phyloP scores from a whole-genome alignment of 2,329 filamentous ascomycete species.

The Trichoderma atroviride region DNA sequence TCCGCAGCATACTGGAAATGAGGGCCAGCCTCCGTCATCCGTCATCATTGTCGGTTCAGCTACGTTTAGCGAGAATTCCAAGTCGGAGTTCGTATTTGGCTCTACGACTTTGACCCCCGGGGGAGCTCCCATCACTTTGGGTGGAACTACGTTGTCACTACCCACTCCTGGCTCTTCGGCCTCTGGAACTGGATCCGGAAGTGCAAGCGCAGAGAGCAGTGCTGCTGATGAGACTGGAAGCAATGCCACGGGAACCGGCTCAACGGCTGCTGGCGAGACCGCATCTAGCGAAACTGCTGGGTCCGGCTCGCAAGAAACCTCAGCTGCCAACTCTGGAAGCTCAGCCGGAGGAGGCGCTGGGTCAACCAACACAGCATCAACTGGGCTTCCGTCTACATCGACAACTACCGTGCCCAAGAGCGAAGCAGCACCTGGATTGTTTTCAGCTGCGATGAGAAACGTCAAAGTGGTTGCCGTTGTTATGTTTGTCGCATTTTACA shows the following conservation, averaged over 20 bases:
- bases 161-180: constrained; percentile 9
- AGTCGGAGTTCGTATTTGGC: constrained; percentile 17
- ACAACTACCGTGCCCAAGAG: neutral
- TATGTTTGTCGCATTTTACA: constrained; percentile 10
- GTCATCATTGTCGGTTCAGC: constrained; percentile 10
- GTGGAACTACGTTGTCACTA: constrained; percentile 13
- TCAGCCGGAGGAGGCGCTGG: neutral
- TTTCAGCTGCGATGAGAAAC: neutral
- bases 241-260: neutral
- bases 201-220: neutral
- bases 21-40: neutral
- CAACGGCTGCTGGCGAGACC: neutral
- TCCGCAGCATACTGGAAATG: neutral
- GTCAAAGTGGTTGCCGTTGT: neutral
- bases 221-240: neutral
- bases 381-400: neutral
- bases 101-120: constrained; percentile 13
- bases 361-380: neutral
- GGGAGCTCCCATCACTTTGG: constrained; percentile 9
- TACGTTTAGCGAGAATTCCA: constrained; percentile 17
- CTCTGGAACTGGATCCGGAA: neutral
- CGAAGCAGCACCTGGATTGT: neutral
- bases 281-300: neutral
- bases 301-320: neutral
- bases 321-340: neutral